phyloP scores from a whole-genome alignment of 2,329 filamentous ascomycete genomes.

The Septoria linicola region DNA sequence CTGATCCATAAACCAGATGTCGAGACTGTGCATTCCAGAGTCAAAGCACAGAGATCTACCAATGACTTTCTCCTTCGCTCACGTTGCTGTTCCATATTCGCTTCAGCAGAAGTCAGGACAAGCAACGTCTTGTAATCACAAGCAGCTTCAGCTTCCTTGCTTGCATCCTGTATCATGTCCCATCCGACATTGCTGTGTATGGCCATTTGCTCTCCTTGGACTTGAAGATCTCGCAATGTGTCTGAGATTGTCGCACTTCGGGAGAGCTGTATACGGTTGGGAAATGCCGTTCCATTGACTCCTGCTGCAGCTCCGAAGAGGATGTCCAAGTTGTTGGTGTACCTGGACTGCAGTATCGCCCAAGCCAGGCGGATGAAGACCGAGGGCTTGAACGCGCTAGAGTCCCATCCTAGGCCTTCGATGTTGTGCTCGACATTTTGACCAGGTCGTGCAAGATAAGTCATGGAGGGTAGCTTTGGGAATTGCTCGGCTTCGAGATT shows the following conservation, averaged over 20 bases:
- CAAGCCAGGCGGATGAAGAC: conserved; percentile 18
- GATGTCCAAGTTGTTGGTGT: conserved; percentile 13
- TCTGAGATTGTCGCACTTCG: background rate
- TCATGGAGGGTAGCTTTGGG: conserved; percentile 34
- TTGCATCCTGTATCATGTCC: background rate
- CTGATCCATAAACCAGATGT: conserved; percentile 8
- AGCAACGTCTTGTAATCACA: conserved; percentile 58
- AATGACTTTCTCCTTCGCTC: conserved; percentile 6
- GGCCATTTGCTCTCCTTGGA: conserved; percentile 1
- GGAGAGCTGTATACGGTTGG: conserved; percentile 1
- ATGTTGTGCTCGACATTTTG: conserved; percentile 31
- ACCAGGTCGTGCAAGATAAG: conserved; percentile 28
- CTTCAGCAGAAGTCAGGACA: conserved; percentile 23
- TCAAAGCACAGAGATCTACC: conserved; percentile 8
- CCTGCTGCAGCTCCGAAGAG: conserved; percentile 17
- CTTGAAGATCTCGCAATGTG: conserved; percentile 1
- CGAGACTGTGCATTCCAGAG: conserved; percentile 12
- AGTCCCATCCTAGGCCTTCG: conserved; percentile 16
- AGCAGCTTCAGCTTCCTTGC: conserved; percentile 33
- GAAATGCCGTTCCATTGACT: conserved; percentile 6
- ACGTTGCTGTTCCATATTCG: background rate
- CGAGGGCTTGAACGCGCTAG: conserved; percentile 16
- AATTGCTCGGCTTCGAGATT: conserved; percentile 39
- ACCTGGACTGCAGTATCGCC: conserved; percentile 14
- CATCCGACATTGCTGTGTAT: background rate